Base-by-base conservation (phyloP, 306 rosid genomes). In the Senna siamea region DNA sequence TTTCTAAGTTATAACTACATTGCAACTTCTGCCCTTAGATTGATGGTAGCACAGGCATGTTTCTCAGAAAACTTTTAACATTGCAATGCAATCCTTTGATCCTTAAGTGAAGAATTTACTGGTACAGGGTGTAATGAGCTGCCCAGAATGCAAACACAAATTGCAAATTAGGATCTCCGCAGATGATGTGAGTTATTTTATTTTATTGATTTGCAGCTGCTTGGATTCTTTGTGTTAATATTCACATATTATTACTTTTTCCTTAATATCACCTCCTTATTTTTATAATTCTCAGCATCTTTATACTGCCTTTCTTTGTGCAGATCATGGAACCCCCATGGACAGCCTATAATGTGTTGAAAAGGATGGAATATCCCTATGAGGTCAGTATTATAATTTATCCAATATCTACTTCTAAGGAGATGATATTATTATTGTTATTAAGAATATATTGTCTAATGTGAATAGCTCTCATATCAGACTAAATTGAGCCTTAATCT, bases 281-380 rank as follows among this genome's bases (percentile, higher is more conserved):
- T 69, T 70, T 28, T 43, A 15, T 56, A 52, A 19, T 34, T 76
- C 23, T 61, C 80, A 26, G 53, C 26, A 18, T 66, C 57, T 68
- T 81, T 65, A 70, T 56, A 22, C 26, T 22, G 18, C 77, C 41
- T 78, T 56, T 71, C 63, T 76, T 38, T 78, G 54, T 80, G 81
- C 89, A 94, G 99, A 94, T 94, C 72, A 91, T 91, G 93, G 99
- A 92, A 80, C 97, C 97, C 66, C 99, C 97, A 6, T 89, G 97
- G 99, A 74, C 79, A 82, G 97, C 97, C 69, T 83, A 83, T 85
- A 89, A 88, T 83, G 90, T 92, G 61, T 37, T 94, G 89, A 81
- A 77, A 83, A 92, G 79, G 89, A 94, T 94, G 88, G 95, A 89
- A 77, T 94, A 94, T 82, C 97, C 99, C 11, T 89, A 82, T 66